Evolutionary conservation across 495 filamentous ascomycete species (phyloP).

Genomic region (Penicillium bialowiezense): DNA sequence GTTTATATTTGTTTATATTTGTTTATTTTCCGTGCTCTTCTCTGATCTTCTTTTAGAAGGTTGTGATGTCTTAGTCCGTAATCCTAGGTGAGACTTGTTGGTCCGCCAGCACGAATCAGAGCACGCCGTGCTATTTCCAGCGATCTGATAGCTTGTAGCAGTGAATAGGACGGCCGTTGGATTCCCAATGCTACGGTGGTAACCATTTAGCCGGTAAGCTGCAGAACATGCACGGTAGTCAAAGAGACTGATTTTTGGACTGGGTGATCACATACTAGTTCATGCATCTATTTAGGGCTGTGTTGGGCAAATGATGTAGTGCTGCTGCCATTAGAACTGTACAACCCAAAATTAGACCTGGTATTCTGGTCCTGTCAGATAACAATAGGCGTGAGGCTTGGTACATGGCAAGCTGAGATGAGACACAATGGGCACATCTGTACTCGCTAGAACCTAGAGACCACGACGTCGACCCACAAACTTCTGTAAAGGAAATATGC

Average conservation of each 20-base stretch:
- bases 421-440: slow-evolving; percentile 6
- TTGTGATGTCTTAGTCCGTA: too few relatives aligned
- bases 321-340: neutral
- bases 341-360: neutral
- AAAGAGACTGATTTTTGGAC: neutral
- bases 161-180: neutral
- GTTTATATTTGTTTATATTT: neutral
- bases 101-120: neutral
- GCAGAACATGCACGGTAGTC: neutral
- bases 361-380: neutral
- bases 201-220: neutral
- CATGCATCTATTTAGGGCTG: neutral
- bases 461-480: neutral
- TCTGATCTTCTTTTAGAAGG: too few relatives aligned
- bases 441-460: neutral
- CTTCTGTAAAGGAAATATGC: neutral
- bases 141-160: neutral
- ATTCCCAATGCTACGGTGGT: neutral
- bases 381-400: slow-evolving; percentile 5
- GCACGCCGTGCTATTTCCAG: neutral
- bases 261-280: neutral
- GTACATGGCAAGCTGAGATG: slow-evolving; percentile 11
- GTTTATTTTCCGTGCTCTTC: too few relatives aligned
- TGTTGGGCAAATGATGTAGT: neutral
- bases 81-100: neutral